Base-by-base conservation (phyloP, 306 rosid species). In the Prunus campanulata region DNA sequence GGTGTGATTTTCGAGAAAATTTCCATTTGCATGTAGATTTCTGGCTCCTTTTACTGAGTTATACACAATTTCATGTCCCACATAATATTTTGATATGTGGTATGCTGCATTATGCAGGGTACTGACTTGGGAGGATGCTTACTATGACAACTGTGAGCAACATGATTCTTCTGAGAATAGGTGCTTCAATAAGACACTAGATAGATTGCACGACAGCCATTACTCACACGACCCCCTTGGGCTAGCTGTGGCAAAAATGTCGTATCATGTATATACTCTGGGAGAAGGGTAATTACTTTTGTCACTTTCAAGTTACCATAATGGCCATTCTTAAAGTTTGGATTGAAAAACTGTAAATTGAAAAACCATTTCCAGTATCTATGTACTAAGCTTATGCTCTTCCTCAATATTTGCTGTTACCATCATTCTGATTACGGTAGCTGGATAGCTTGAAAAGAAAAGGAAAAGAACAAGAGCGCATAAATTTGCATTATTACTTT, bases 101-200 rank as follows among this genome's bases (percentile, higher is more conserved):
- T 18, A 8, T 81, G 78, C 56, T 75, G 44, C 11, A 57, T 75
- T 84, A 81, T 80, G 85, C 89, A 96, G 99, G 99, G 85, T 92
- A 77, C 78, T 96, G 86, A 96, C 98, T 70, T 96, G 91, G 91
- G 98, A 93, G 84, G 97, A 96, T 42, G 98, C 88, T 71, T 96
- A 91, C 88, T 96, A 83, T 84, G 92, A 86, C 86, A 89, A 84
- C 76, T 83, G 80, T 59, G 86, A 83, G 75, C 82, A 84, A 71
- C 69, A 83, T 68, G 81, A 87, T 68, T 52, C 85, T 39, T 82
- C 88, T 8, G 87, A 73, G 80, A 85, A 72, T 78, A 74, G 81
- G 71, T 68, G 79, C 84, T 72, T 78, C 82, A 89, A 77, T 68
- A 87, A 83, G 81, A 81, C 86, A 65, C 64, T 75, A 74, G 91